Conservation (phyloP, 352 stramenopile species). For the Phytophthora sojae region DNA sequence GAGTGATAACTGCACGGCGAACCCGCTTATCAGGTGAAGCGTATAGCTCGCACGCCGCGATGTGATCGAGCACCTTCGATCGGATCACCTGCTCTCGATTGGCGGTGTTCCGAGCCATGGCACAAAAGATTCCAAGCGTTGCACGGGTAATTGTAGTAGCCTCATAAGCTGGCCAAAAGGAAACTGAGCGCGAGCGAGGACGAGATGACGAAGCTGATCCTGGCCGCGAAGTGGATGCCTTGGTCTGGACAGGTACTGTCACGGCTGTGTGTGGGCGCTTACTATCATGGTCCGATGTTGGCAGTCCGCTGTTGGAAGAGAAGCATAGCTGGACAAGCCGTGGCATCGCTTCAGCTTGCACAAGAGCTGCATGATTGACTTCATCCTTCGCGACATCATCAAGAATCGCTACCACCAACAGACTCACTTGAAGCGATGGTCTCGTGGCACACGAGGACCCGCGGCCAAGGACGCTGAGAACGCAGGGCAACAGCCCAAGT, state of each 20-base stretch:
- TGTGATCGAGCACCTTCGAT: conserved; percentile 70
- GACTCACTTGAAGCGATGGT: conserved; percentile 44
- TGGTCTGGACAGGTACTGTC: conserved; percentile 9
- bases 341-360: conserved; percentile 54
- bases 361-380: conserved; percentile 61
- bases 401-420: conserved; percentile 68
- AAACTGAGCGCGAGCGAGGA: conserved; percentile 21
- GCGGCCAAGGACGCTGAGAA: conserved; percentile 57
- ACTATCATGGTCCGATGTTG: conserved; percentile 2
- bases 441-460: conserved; percentile 17
- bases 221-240: conserved; percentile 8
- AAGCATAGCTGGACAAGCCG: conserved; percentile 68
- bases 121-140: conserved; percentile 64
- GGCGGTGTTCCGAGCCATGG: conserved; percentile 60
- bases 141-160: conserved; percentile 41
- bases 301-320: conserved; percentile 8
- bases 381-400: conserved; percentile 58
- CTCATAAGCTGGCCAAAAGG: conserved; percentile 29
- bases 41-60: conserved; percentile 59
- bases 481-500: conserved; percentile 54
- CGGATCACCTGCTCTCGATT: conserved; percentile 72
- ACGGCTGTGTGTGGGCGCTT: conserved; percentile 30
- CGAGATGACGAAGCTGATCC: conserved; percentile 21
- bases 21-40: conserved; percentile 70
- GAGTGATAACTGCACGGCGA: conserved; percentile 59